Evolutionary conservation across 140 eudicot genomes (phyloP), one percentile per base, ranked within the genome.

Genomic region (Bidens hawaiensis): DNA sequence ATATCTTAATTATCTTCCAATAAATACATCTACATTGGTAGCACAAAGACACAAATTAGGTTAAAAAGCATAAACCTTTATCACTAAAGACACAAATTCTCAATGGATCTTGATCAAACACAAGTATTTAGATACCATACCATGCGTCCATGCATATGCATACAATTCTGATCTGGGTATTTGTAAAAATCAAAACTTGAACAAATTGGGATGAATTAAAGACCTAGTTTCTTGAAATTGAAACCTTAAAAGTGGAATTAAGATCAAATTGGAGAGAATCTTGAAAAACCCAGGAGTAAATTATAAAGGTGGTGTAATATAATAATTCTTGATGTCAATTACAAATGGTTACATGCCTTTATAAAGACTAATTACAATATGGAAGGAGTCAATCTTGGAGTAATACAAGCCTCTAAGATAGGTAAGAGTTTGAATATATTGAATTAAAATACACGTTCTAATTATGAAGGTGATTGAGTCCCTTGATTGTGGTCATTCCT

Each of bases 201-300:
- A 23, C 6, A 62, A 6, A 36, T 0, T 21, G n/a, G n/a, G 18
- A 24, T 19, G 38, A 22, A 57, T 18, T 55, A 47, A 49, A 63
- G n/a, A n/a, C n/a, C n/a, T 18, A 42, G 6, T 5, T 5, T 31
- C 47, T 23, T 7, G 6, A 54, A 64, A 55, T 68, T 70, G 45
- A 65, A 77, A 77, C 74, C 66, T 70, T 59, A 77, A 36, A 50
- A 59, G 43, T 42, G 61, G 10, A 46, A 72, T 67, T 57, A 43
- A 62, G n/a, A 52, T 13, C 15, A 1, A 36, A 66, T 51, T 24
- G 36, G 36, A 51, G 62, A 51, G 33, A 52, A 34, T 48, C 45
- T 38, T 38, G 45, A 38, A 38, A 38, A 38, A 10, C 45, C 45
- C 42, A 36, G 62, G 45, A 41, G 59, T 53, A 33, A 54, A 69